Percentiles rank a stretch among this genome's conserved stretches.
phyloP scores from a whole-genome alignment of 2,329 filamentous ascomycete genomes.

The Clonostachys rosea region DNA sequence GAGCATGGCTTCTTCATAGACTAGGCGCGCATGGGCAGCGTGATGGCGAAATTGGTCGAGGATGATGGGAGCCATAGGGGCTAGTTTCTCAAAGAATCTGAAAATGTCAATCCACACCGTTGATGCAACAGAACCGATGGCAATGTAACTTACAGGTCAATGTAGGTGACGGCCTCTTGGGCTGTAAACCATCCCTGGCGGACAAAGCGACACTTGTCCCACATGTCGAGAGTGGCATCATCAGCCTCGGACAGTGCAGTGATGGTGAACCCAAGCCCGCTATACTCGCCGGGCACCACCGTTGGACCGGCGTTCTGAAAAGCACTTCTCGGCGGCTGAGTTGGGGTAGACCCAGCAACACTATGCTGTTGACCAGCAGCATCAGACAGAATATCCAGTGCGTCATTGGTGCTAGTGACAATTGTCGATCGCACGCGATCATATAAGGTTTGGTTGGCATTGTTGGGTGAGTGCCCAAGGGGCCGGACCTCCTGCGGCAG shows the following conservation, averaged over 20 bases:
- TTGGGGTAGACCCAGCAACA: neutral
- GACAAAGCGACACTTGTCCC: slow-evolving; percentile 15
- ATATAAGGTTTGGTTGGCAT: neutral
- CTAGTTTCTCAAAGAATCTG: neutral
- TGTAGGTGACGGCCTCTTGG: slow-evolving; percentile 16
- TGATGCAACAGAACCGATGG: neutral
- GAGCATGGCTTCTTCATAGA: slow-evolving; percentile 11
- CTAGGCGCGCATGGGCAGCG: slow-evolving; percentile 4
- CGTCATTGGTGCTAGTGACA: neutral
- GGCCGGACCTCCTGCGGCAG: no score
- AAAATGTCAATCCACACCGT: neutral
- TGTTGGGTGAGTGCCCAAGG: no score
- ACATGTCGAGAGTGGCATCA: slow-evolving; percentile 11
- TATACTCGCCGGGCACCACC: neutral
- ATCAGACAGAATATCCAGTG: neutral
- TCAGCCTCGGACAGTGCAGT: slow-evolving; percentile 11
- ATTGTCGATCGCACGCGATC: neutral
- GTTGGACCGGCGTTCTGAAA: neutral
- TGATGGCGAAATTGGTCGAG: slow-evolving; percentile 1
- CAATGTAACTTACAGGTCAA: slow-evolving; percentile 8
- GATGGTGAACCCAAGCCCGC: neutral
- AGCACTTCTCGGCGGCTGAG: neutral
- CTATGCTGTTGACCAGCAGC: neutral
- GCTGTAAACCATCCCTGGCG: slow-evolving; percentile 15
- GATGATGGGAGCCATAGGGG: neutral